Conservation (phyloP, 352 stramenopile species). For the Globisporangium takayamanum region DNA sequence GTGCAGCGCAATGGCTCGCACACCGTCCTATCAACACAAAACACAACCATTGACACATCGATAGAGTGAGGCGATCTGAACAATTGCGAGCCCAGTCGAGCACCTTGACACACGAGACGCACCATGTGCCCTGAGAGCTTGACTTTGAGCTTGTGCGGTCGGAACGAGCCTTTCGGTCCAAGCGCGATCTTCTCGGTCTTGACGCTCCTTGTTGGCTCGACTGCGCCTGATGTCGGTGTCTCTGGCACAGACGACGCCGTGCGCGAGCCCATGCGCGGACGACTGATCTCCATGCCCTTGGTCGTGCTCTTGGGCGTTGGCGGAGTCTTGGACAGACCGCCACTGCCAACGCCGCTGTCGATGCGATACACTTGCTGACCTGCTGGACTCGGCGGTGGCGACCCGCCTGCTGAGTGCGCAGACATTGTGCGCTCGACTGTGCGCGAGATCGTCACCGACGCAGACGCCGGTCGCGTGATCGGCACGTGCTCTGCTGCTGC, state of each 20-base stretch:
- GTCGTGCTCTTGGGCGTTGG: constrained; percentile 29
- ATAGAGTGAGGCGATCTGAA: background rate
- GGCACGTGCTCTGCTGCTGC: constrained; percentile 35
- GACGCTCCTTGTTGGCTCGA: constrained; percentile 26
- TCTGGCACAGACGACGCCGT: constrained; percentile 29
- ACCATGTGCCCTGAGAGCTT: constrained; percentile 84
- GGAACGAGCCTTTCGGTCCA: constrained; percentile 56
- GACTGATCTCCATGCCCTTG: constrained; percentile 74
- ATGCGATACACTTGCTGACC: constrained; percentile 50
- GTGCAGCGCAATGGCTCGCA: constrained; percentile 72
- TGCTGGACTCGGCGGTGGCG: constrained; percentile 24
- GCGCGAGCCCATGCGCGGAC: constrained; percentile 64
- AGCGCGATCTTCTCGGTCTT: constrained; percentile 44
- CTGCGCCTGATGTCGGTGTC: constrained; percentile 10
- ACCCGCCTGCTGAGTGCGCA: constrained; percentile 32
- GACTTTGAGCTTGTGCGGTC: constrained; percentile 78
- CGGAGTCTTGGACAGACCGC: constrained; percentile 24
- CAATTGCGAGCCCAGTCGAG: background rate
- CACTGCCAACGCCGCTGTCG: constrained; percentile 31
- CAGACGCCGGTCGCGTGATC: constrained; percentile 12
- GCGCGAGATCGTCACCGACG: constrained; percentile 41
- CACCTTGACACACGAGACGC: constrained; percentile 1
- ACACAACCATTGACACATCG: background rate
- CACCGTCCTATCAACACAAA: constrained; percentile 42
- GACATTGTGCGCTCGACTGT: constrained; percentile 52